phyloP scores from a whole-genome alignment of 2,329 filamentous ascomycete species.

The Ophiostoma novo-ulmi region DNA sequence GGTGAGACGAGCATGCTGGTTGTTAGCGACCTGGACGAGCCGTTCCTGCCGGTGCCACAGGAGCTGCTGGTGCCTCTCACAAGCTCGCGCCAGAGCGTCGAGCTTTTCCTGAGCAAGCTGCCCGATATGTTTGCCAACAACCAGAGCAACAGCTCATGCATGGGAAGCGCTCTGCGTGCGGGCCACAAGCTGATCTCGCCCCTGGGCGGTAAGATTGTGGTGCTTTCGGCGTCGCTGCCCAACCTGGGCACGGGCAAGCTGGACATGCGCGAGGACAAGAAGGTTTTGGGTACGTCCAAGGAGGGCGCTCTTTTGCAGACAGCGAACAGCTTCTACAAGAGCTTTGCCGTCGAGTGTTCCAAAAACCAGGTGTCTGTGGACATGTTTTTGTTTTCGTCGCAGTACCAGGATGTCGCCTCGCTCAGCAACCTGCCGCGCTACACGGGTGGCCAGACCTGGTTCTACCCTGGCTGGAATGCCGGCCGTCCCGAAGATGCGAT shows the following conservation, averaged over 20 bases:
- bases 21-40: conserved; percentile 90
- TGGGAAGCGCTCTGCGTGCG: conserved; percentile 87
- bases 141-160: conserved; percentile 81
- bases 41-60: conserved; percentile 88
- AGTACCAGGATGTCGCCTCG: conserved; percentile 96
- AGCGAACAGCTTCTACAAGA: conserved; percentile 96
- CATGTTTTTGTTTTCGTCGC: conserved; percentile 94
- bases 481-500: conserved; percentile 90
- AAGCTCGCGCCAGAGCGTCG: conserved; percentile 85
- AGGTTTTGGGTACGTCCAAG: conserved; percentile 87
- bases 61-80: conserved; percentile 85
- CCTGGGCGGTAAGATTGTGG: conserved; percentile 89
- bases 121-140: conserved; percentile 97
- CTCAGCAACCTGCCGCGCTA: conserved; percentile 93
- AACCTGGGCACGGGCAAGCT: conserved; percentile 86
- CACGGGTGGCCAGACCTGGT: conserved; percentile 95
- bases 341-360: conserved; percentile 95
- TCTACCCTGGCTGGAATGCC: conserved; percentile 97
- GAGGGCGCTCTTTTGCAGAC: conserved; percentile 85
- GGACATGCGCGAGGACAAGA: conserved; percentile 94
- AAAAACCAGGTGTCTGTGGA: conserved; percentile 98
- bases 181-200: conserved; percentile 94
- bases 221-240: conserved; percentile 82
- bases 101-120: conserved; percentile 82
- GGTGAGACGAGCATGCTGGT: conserved; percentile 87